Percentiles rank a stretch among this genome's conserved stretches.
Evolutionary conservation across 2,329 filamentous ascomycete species (phyloP).

Genomic region (Phialemoniopsis sp.): DNA sequence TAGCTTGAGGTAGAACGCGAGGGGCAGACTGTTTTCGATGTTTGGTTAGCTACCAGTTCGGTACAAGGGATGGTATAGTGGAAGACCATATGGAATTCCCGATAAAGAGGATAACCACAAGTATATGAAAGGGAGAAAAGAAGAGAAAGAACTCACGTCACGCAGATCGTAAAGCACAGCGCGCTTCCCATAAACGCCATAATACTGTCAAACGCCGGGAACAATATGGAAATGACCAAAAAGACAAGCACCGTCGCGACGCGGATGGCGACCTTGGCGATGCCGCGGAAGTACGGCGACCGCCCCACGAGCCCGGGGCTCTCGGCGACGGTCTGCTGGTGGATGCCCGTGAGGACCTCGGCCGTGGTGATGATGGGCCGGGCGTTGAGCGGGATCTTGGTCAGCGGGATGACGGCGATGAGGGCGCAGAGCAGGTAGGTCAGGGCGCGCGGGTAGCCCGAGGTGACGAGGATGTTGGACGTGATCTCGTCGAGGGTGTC

Average conservation of each 20-base stretch:
- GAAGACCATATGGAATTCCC: no score
- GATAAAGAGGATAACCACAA: not conserved
- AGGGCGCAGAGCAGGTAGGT: constrained; percentile 80
- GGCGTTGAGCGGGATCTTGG: constrained; percentile 88
- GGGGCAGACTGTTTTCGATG: constrained; percentile 50
- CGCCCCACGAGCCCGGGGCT: constrained; percentile 45
- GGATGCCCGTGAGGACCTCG: constrained; percentile 76
- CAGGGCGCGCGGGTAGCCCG: constrained; percentile 68
- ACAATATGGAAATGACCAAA: constrained; percentile 64
- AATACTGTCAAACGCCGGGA: constrained; percentile 81
- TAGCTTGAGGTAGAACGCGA: constrained; percentile 86
- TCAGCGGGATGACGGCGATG: constrained; percentile 89
- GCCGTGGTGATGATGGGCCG: constrained; percentile 83
- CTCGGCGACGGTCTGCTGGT: constrained; percentile 31
- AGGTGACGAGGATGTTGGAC: constrained; percentile 74
- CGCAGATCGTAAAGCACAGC: constrained; percentile 89
- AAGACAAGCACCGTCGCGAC: constrained; percentile 67
- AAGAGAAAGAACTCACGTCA: constrained; percentile 51
- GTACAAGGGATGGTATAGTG: not conserved
- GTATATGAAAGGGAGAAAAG: not conserved
- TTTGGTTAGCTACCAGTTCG: not conserved
- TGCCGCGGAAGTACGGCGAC: constrained; percentile 50
- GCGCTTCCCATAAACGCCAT: constrained; percentile 89
- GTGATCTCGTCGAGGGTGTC: constrained; percentile 86
- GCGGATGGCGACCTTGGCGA: constrained; percentile 58